Base-by-base conservation (phyloP, 306 rosid genomes). In the Lupinus albus region DNA sequence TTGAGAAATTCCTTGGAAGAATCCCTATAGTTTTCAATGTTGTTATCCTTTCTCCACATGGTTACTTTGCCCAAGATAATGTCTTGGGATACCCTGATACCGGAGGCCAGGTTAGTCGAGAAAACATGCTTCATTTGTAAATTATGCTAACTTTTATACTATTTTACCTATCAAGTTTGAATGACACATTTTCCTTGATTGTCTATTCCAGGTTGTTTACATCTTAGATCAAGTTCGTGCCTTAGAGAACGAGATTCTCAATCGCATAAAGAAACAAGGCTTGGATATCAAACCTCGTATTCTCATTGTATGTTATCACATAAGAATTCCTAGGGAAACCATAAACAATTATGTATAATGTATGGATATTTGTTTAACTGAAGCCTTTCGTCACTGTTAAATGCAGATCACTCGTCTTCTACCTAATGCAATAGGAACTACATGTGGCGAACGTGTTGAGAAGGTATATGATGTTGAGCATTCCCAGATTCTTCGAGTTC, bases 221-320 rank as follows among this genome's bases (percentile, higher is more conserved):
- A 93, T 93, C 85, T 88, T 93, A 96, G 97, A 93, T 74, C 99
- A 93, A 93, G 99, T 93, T 67, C 97, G 97, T 36, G 99, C 99
- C 38, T 84, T 93, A 85, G 99, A 93, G 89, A 57, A 78, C 16
- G 92, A 93, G 83, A 93, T 93, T 96, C 97, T 93, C 64, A 68
- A 35, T 6, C 91, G 99, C 63, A 86, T 93, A 38, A 90, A 93
- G 86, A 84, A 90, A 30, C 99, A 93, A 78, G 99, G 99, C 80
- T 72, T 90, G 75, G 96, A 93, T 67, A 90, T 93, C 57, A 84
- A 71, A 42, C 99, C 99, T 64, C 96, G 95, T 21, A 93, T 93
- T 72, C 94, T 93, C 80, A 88, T 93, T 71, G 99, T 88, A 85
- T 73, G 81, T 48, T 28, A 28, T 1, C 33, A 28, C 33, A 28